Percentiles rank a stretch among this genome's conserved stretches.
phyloP scores from a whole-genome alignment of 176 grass and related monocot genomes.

The Secale cereale region DNA sequence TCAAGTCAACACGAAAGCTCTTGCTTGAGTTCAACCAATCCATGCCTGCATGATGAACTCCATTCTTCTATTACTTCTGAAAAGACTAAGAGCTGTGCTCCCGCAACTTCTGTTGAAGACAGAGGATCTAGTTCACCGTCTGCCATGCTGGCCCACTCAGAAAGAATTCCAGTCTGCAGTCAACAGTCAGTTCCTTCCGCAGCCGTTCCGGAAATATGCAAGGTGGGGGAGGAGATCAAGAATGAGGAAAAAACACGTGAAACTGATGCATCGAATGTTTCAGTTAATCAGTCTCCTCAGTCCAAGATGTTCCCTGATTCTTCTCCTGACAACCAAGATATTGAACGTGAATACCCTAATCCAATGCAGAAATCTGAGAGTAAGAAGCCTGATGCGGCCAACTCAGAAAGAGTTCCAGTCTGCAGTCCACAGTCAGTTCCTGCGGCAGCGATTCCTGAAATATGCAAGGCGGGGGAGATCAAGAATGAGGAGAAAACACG shows the following conservation, averaged over 20 bases:
- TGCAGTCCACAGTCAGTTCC: conserved; percentile 36
- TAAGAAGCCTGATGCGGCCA: conserved; percentile 20
- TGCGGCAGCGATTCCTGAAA: conserved; percentile 24
- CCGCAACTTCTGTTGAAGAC: conserved; percentile 47
- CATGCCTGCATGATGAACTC: conserved; percentile 34
- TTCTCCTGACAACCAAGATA: conserved; percentile 43
- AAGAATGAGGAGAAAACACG: conserved; percentile 34
- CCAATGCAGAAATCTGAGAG: conserved; percentile 36
- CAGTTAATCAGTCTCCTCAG: conserved; percentile 50
- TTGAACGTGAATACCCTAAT: conserved; percentile 44
- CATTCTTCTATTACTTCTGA: conserved; percentile 40
- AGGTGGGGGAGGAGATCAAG: conserved; percentile 28
- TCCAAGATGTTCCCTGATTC: conserved; percentile 31
- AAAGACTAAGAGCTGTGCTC: conserved; percentile 33
- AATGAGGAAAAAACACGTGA: conserved; percentile 40
- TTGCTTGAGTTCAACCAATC: conserved; percentile 47
- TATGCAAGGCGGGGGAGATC: conserved; percentile 32
- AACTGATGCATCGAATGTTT: conserved; percentile 36
- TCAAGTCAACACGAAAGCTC: conserved; percentile 51
- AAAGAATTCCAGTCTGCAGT: conserved; percentile 35
- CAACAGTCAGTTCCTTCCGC: conserved; percentile 33
- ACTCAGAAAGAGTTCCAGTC: conserved; percentile 32
- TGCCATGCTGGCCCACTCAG: conserved; percentile 29
- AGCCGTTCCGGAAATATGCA: conserved; percentile 32
- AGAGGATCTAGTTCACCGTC: conserved; percentile 51